phyloP scores from a whole-genome alignment of 805 yeast species.

The Myxozyma sirexii region DNA sequence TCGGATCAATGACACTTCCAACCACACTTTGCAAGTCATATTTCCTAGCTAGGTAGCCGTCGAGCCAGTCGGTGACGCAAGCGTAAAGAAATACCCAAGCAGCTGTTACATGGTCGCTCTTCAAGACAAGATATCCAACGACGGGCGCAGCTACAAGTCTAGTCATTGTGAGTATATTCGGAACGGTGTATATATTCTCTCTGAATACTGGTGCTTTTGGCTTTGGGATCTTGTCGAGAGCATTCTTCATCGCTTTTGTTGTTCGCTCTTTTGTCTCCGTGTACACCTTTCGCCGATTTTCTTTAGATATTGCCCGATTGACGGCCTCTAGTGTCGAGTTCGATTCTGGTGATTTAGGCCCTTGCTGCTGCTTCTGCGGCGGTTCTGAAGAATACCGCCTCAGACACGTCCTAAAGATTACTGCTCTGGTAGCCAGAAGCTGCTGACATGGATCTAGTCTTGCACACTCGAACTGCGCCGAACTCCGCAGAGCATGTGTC shows the following conservation, averaged over 20 bases:
- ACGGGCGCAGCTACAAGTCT: constrained; percentile 81
- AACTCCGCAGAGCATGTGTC: not conserved
- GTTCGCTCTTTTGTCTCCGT: constrained; percentile 17
- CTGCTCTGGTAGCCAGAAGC: not conserved
- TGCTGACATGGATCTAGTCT: not conserved
- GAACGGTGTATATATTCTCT: constrained; percentile 76
- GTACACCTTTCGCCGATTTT: constrained; percentile 11
- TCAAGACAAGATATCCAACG: constrained; percentile 75
- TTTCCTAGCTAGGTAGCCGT: constrained; percentile 86
- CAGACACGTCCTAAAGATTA: not conserved
- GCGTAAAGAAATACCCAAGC: constrained; percentile 77
- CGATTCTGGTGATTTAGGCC: not conserved
- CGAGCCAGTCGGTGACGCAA: constrained; percentile 86
- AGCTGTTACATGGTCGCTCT: constrained; percentile 66
- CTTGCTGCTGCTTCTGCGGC: not conserved
- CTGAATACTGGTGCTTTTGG: constrained; percentile 37
- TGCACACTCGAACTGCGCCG: not conserved
- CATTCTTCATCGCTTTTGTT: constrained; percentile 16
- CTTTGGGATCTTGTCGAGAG: constrained; percentile 17
- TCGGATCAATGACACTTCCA: constrained; percentile 91
- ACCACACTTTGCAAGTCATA: constrained; percentile 75
- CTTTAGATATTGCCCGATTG: constrained; percentile 1
- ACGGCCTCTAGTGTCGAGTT: not conserved
- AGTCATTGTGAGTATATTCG: constrained; percentile 80
- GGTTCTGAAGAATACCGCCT: not conserved